These are phyloP conservation scores for Arthromyces matolae DNA, from an alignment of 768 basidiomycete species.

Conservation along the genomic window DNA sequence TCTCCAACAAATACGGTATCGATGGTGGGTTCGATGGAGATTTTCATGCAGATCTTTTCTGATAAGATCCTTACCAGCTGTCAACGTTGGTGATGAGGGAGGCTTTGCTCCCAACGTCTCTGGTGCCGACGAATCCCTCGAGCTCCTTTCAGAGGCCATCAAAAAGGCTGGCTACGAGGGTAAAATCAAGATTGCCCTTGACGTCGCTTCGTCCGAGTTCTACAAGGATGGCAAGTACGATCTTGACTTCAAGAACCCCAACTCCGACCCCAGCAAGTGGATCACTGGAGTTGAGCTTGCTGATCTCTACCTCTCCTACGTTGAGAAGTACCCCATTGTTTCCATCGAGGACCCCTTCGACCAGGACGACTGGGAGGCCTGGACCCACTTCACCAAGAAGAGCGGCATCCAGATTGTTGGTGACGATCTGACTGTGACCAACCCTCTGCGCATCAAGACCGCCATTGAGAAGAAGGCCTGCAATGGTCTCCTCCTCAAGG, in stretches of 20 bases:
- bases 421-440: constrained; percentile 97
- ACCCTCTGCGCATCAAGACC: constrained; percentile 94
- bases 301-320: constrained; percentile 80
- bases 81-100: constrained; percentile 99
- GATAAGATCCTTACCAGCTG: constrained; percentile 49
- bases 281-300: constrained; percentile 91
- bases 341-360: constrained; percentile 99
- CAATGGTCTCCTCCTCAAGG: constrained; percentile 97
- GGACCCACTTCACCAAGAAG: constrained; percentile 84
- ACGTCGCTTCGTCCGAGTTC: constrained; percentile 99
- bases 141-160: constrained; percentile 93
- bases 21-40: constrained; percentile 57
- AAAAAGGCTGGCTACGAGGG: constrained; percentile 97
- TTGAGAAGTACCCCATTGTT: constrained; percentile 93
- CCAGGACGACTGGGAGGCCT: constrained; percentile 99
- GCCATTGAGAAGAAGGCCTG: constrained; percentile 99
- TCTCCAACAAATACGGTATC: constrained; percentile 97
- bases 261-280: constrained; percentile 97
- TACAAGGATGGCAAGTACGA: constrained; percentile 99
- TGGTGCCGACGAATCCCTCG: constrained; percentile 95
- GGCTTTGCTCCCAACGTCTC: constrained; percentile 98
- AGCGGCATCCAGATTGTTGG: constrained; percentile 88
- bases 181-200: constrained; percentile 97
- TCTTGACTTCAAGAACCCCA: constrained; percentile 98
- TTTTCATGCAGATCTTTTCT: constrained; percentile 14